Evolutionary conservation across 2,329 filamentous ascomycete genomes (phyloP), one percentile per base, ranked within the genome.

Genomic region (Trichoderma guizhouense): DNA sequence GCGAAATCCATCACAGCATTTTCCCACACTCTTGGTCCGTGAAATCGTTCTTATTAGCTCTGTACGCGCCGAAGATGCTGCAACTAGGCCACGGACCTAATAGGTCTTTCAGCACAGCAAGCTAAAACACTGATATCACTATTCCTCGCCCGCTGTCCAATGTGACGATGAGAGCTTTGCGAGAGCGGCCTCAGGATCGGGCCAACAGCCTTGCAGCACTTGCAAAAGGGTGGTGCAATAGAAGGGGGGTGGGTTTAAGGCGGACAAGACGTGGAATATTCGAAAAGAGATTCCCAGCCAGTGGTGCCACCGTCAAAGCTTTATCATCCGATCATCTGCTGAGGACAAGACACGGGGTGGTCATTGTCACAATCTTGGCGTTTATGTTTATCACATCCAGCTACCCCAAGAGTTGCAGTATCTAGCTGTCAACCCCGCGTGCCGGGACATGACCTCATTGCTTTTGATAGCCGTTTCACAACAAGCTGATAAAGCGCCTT

Each of bases 271-370:
- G 21, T 58, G 18, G 69, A 64, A 58, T 47, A 43, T 64, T 64
- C 47, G 69, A 58, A 43, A 43, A 57, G 30, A 34, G n/a, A 14
- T 60, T 36, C 21, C 69, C 15, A 21, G 28, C 30, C 26, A 60
- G 69, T 65, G 61, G 69, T 71, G 61, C 55, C 69, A 71, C 53
- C 32, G 39, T 15, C 18, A 53, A 32, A 28, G 60, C 61, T 34
- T 36, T 30, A 71, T 71, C 62, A 51, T 71, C 60, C 51, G 61
- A 71, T 71, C 53, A 65, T 66, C 69, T 71, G 61, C 61, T 65
- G 69, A 71, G 69, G 64, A 65, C 34, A 34, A 65, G 60, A 60
- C 55, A 58, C 53, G 47, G 34, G 18, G 34, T 21, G 18, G n/a
- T 53, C 14, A 58, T 32, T 39, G n/a, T 71, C 61, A 32, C 32